Base-by-base conservation (phyloP, 2,329 filamentous ascomycete genomes). In the Harringtonia lauricola region DNA sequence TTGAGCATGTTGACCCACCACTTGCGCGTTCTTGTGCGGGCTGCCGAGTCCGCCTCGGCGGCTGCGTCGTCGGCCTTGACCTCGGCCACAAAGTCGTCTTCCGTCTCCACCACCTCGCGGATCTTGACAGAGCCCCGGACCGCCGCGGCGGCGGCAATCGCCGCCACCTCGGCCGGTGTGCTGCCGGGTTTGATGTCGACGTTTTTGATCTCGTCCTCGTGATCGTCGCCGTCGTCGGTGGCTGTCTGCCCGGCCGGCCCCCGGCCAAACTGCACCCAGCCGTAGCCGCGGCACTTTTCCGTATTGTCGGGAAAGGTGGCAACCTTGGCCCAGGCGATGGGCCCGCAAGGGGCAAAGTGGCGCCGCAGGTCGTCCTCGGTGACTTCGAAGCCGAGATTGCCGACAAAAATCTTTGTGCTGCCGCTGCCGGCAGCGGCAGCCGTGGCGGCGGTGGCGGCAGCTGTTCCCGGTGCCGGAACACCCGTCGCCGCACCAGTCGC, bases 221-320 rank as follows among this genome's bases (percentile, higher is more conserved):
- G n/a, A n/a, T 19, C 22, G 39, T 36, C 30, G 24, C 13, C 17
- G 39, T 18, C 26, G 30, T 41, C 41, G 22, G n/a, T 41, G 38
- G 18, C 10, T 9, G 3, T 31, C 8, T 13, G 8, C 30, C 5
- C 12, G 4, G 30, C 8, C 12, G 30, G 19, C 9, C 19, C 19
- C 34, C 43, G 41, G 58, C 82, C 81, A 63, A 96, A 98, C 49
- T 86, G 86, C 48, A 98, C 79, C 89, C 92, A 98, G 7, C 83
- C 92, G 64, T 83, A 98, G 17, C 92, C 94, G 67, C 96, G 96
- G 70, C 92, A 98, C 67, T 96, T 98, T 36, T 92, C 92, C 18
- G 83, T 83, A 28, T 52, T 52, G 61, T 98, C 94, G 62, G 96
- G 86, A 58, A 98, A 98, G 1, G 89, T 95, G 3, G 92, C 92